Conservation (phyloP, 306 rosid species). For the Inga oerstediana region DNA sequence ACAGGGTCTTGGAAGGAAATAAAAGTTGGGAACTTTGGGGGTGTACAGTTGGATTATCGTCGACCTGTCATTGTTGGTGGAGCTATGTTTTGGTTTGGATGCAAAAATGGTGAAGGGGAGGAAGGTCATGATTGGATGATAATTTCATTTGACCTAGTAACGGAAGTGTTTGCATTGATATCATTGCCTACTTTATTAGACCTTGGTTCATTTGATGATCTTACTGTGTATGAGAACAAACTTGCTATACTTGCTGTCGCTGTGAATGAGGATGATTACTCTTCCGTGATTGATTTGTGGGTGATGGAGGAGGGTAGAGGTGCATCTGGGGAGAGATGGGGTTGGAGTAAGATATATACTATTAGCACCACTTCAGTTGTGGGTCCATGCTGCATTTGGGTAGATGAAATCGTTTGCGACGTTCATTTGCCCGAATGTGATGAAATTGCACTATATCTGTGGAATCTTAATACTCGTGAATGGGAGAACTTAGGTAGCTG, state of each 20-base stretch:
- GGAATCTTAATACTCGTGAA: not conserved
- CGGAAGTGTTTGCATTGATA: not conserved
- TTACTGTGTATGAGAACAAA: not conserved
- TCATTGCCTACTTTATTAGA: not conserved
- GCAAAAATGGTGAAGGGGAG: no score
- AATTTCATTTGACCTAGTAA: not conserved
- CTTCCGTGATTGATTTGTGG: not conserved
- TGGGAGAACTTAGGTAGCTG: not conserved
- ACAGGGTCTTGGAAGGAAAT: no score
- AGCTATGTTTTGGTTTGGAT: not conserved
- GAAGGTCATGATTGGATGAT: not conserved
- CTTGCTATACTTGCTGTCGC: not conserved
- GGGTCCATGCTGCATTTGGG: not conserved
- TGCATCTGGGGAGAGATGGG: not conserved
- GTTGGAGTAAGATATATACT: not conserved
- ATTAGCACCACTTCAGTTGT: not conserved
- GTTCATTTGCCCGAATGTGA: no score
- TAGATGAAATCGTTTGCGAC: not conserved
- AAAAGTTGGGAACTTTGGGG: not conserved
- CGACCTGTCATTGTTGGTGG: not conserved
- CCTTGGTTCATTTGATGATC: not conserved
- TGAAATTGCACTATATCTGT: no score
- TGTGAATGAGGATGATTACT: no score
- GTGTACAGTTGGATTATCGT: fast-evolving
- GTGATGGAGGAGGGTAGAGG: not conserved